Percentiles rank a stretch among this genome's conserved stretches.
Conservation (phyloP, 176 grass and related monocot genomes). For the Triticum turgidum region DNA sequence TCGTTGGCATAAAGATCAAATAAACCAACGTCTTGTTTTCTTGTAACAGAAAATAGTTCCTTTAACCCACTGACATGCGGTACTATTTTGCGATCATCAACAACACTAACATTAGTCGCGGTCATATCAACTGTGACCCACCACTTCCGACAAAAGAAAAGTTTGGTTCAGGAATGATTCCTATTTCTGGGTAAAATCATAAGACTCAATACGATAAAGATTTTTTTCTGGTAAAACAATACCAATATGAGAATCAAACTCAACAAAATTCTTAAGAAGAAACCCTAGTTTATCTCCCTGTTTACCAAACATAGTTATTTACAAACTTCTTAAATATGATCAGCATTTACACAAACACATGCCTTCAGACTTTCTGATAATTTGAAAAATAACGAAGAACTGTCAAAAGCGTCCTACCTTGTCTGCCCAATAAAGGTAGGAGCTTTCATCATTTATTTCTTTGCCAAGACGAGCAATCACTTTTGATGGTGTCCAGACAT, state of each 20-base stretch:
- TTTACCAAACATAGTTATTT: not conserved
- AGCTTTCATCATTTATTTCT: constrained; percentile 84
- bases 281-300: not conserved
- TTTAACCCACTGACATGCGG: too few relatives aligned
- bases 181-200: constrained; percentile 13
- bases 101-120: too few relatives aligned
- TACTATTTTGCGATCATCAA: too few relatives aligned
- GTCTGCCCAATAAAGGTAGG: constrained; percentile 88
- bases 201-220: not conserved
- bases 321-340: not conserved
- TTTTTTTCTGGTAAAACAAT: not conserved
- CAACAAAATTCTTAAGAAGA: not conserved
- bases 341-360: not conserved
- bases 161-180: not conserved
- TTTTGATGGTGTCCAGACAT: constrained; percentile 90
- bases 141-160: not conserved
- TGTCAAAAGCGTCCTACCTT: constrained; percentile 51
- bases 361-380: not conserved
- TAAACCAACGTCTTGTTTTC: too few relatives aligned
- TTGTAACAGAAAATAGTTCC: too few relatives aligned
- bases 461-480: constrained; percentile 92
- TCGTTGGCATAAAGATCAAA: too few relatives aligned
- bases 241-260: not conserved
- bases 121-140: not conserved
- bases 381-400: not conserved